Evolutionary conservation across 2,329 filamentous ascomycete species (phyloP), one percentile per base, ranked within the genome.

Genomic region (Fusarium setosum): DNA sequence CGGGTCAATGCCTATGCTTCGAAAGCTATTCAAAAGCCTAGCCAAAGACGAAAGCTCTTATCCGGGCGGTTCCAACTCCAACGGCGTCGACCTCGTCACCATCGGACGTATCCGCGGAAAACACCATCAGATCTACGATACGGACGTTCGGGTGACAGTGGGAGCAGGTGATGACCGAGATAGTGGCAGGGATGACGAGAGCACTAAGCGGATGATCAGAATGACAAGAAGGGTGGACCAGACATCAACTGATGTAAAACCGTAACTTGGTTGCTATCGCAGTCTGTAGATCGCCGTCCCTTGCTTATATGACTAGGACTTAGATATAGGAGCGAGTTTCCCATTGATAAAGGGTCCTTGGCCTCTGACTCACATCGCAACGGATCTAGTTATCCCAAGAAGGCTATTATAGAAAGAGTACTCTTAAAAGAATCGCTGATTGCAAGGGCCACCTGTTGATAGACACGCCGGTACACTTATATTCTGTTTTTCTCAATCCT

Each of bases 1-100:
- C 3, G 60, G 62, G 4, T 60, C 60, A 8, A 59, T 65, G 34
- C 60, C 62, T 1, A 59, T 64, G 49, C 61, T 64, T 5, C 38
- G 58, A n/a, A 62, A 62, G 6, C 34, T 62, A 2, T 56, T 63
- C 20, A 58, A 51, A 4, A 20, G 40, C 1, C 20, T 62, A 1
- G 17, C 26, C 4, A 63, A 44, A 18, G 47, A 63, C 7, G 47
- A 44, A 5, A 63, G 47, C 2, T 40, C 37, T 3, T 56, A 60
- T 4, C 17, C 17, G 4, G 35, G 10, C 8, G 31, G 18, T 0
- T 56, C 59, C 0, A 32, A 55, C 3, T 56, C 59, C 0, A 32
- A 55, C 3, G 48, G 55, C 1, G 12, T 29, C 26, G 26, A 29
- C 26, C 26, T 29, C 26, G 26, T 60, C 2, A 63, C 60, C 0